Evolutionary conservation across 192 early-diverging fungal genomes (phyloP).

Genomic region (Coemansia sp.): DNA sequence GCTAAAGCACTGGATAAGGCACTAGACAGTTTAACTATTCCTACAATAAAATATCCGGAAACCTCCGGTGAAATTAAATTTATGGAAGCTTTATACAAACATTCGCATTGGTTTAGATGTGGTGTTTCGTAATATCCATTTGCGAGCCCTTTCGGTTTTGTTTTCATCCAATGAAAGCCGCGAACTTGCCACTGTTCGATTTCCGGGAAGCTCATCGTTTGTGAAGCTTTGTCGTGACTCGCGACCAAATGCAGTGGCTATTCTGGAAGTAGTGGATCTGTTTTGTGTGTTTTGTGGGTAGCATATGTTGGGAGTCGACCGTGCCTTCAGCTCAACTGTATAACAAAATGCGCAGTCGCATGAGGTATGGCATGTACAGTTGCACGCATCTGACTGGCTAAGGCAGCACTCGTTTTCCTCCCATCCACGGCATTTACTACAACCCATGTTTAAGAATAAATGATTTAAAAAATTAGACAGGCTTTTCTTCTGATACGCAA

Average conservation of each 20-base stretch:
- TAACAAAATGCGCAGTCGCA: slow-evolving; percentile 42
- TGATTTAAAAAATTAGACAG: no score
- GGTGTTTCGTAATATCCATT: slow-evolving; percentile 19
- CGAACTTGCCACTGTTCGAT: background rate
- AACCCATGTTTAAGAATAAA: slow-evolving; percentile 24
- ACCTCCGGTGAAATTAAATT: no score
- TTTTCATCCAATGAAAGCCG: background rate
- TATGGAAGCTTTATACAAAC: slow-evolving; percentile 10
- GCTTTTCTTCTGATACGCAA: no score
- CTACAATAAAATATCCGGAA: background rate
- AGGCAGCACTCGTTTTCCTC: slow-evolving; percentile 49
- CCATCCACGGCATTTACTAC: slow-evolving; percentile 48
- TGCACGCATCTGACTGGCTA: slow-evolving; percentile 22
- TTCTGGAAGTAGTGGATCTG: slow-evolving; percentile 4
- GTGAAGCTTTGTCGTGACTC: slow-evolving; percentile 4
- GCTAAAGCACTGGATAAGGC: background rate
- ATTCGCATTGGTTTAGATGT: slow-evolving; percentile 23
- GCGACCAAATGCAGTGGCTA: slow-evolving; percentile 8
- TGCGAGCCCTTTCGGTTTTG: slow-evolving; percentile 12
- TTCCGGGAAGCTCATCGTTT: background rate
- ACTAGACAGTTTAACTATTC: background rate
- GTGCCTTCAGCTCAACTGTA: slow-evolving; percentile 22
- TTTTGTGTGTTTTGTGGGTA: background rate
- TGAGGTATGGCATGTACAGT: slow-evolving; percentile 29
- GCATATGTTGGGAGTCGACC: slow-evolving; percentile 2